Base-by-base conservation (phyloP, 2,329 filamentous ascomycete genomes). In the Penicillium crustosum region DNA sequence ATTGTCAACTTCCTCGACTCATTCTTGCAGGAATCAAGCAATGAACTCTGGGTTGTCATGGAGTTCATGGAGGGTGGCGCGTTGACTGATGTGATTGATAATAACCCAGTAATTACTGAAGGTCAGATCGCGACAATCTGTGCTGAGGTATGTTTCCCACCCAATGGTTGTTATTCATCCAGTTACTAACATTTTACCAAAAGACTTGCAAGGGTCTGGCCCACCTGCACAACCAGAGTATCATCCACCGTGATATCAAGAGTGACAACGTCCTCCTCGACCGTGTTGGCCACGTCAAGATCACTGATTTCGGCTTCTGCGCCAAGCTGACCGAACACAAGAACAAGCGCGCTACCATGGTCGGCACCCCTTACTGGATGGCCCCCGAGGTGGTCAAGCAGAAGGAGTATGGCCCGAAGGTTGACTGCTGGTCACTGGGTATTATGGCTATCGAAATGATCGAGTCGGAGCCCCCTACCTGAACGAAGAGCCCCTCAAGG, bases 371-470 rank as follows among this genome's bases (percentile, higher is more conserved):
- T 17, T 99, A 97, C 82, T 99, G 94, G 94, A 99, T 99, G 94
- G 94, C 94, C 9, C 94, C 94, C 38, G 94, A 99, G 77, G 94
- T 99, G 44, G 94, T 99, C 73, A 97, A 97, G 81, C 94, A 97
- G 76, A 97, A 97, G 81, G 93, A 97, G 77, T 99, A 99, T 71
- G 94, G 93, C 39, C 90, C 90, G 72, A 97, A 97, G 82, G 94
- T 97, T 62, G 94, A 99, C 73, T 96, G 97, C 72, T 99, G 94
- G 94, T 97, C 93, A 31, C 81, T 99, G 61, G 94, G 94, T 71
- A 99, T 99, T 78, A 99, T 97, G 94, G 93, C 94, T 25, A 97
- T 99, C 70, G 94, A 99, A 78, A 97, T 99, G 94, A 97, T 97
- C 71, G 94, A 99, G 75, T 96, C 91, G 19, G 94, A 99, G 76